phyloP scores from a whole-genome alignment of 345 rosid species.

The Gossypium longicalyx region DNA sequence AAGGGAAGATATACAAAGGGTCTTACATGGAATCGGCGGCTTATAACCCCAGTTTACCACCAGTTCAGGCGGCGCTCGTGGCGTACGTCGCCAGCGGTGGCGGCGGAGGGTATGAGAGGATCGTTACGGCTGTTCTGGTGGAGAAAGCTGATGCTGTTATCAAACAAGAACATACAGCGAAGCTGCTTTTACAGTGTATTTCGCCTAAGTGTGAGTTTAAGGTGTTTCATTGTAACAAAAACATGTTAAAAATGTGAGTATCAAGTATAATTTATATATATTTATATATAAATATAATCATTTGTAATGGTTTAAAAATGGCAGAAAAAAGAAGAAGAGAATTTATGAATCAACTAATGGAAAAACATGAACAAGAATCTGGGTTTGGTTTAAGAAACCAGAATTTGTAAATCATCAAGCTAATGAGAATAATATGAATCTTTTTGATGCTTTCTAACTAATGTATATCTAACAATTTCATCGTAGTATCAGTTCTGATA shows the following conservation, averaged over 20 bases:
- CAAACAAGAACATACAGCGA: constrained; percentile 64
- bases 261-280: no score
- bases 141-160: constrained; percentile 70
- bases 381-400: no score
- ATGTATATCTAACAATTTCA: no score
- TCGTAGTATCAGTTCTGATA: no score
- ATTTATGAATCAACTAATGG: no score
- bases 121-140: constrained; percentile 63
- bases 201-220: constrained; percentile 65
- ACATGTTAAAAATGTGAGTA: neutral
- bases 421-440: no score
- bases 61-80: constrained; percentile 85
- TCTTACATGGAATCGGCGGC: constrained; percentile 94
- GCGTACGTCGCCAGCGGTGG: constrained; percentile 57
- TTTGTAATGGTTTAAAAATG: no score
- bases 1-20: constrained; percentile 73
- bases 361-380: no score
- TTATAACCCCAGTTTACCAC: constrained; percentile 86
- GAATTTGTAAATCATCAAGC: no score
- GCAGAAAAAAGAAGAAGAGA: no score
- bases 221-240: constrained; percentile 50
- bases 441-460: no score
- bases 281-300: no score
- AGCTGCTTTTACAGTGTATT: constrained; percentile 53
- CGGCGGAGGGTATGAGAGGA: constrained; percentile 73